Base-by-base conservation (phyloP, 2,329 filamentous ascomycete genomes). In the Colletotrichum spaethianum region DNA sequence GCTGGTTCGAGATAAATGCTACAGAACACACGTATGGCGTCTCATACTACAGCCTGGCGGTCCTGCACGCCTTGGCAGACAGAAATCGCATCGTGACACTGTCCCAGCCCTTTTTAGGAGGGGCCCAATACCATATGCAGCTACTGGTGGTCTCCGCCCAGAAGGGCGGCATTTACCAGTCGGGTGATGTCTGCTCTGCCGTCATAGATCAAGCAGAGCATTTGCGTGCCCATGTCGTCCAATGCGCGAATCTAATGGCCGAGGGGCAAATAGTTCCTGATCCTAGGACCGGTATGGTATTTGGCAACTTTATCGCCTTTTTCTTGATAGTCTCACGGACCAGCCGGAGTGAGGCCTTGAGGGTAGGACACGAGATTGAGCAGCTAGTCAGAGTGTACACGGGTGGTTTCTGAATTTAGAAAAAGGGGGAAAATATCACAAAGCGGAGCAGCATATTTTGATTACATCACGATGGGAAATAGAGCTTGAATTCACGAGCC, bases 11-110 rank as follows among this genome's bases (percentile, higher is more conserved):
- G 52, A 74, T 69, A 5, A 72, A 74, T 5, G 75, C 74, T 5
- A 73, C 74, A 2, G 55, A 75, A 38, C 67, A 77, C 28, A 73
- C 78, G 14, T 76, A 79, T 48, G 79, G 79, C 5, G 77, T 81
- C 8, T 77, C 79, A 59, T 80, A 78, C 63, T 81, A 75, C 53
- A 76, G 75, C 2, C 63, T 79, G 42, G 73, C 74, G 28, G 53
- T 79, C 31, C 75, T 78, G 20, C 40, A 78, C 1, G 77, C 75
- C 11, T 12, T 63, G 44, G 44, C 44, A 14, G 61, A 63, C 31
- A 18, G 4, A 9, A 44, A 38, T 8, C 44, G 44, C 31, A 20
- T 44, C 56, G 20, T 7, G n/a, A 7, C 56, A 1, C 18, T 60
- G 4, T 40, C 31, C 18, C 36, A 8, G 56, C 56, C 56, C 8